A percentile compares a stretch with the other conserved stretches of the same genome.
phyloP scores from a whole-genome alignment of 1,284 basidiomycete species.

The Sanghuangporus baumii region DNA sequence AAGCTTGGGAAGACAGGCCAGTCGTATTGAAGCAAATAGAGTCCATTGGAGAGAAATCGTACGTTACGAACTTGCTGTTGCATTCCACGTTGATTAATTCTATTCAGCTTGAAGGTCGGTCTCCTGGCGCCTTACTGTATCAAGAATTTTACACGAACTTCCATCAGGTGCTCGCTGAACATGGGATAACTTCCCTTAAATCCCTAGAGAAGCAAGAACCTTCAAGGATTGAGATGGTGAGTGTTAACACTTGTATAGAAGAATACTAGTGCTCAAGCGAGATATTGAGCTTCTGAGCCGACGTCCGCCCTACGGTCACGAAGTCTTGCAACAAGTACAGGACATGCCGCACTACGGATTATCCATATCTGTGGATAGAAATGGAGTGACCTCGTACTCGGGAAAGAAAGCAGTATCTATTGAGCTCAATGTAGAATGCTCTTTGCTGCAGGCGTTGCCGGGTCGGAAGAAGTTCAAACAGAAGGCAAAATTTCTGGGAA shows the following conservation, averaged over 20 bases:
- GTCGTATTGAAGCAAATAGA: constrained; percentile 75
- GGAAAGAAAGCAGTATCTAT: constrained; percentile 53
- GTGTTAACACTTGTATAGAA: constrained; percentile 13
- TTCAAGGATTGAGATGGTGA: constrained; percentile 56
- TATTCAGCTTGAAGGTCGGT: constrained; percentile 47
- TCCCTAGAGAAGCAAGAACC: constrained; percentile 52
- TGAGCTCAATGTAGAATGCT: constrained; percentile 55
- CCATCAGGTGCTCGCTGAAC: constrained; percentile 64
- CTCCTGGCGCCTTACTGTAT: not conserved
- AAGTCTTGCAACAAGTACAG: constrained; percentile 52
- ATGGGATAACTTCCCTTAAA: constrained; percentile 60
- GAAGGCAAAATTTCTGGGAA: constrained; percentile 37
- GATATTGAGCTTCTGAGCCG: constrained; percentile 64
- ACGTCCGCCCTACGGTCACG: constrained; percentile 63
- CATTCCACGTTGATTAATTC: not conserved
- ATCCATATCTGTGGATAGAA: constrained; percentile 36
- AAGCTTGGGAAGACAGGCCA: constrained; percentile 82
- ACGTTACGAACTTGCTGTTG: constrained; percentile 24
- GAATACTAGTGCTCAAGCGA: constrained; percentile 1
- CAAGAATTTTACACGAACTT: not conserved
- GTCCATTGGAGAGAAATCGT: constrained; percentile 84
- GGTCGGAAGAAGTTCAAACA: constrained; percentile 29
- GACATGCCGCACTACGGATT: constrained; percentile 63
- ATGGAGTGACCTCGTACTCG: constrained; percentile 33
- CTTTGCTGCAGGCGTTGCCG: constrained; percentile 32